These are phyloP conservation scores for Bruguiera parviflora DNA, from an alignment of 345 rosid species.

Conservation along the genomic window DNA sequence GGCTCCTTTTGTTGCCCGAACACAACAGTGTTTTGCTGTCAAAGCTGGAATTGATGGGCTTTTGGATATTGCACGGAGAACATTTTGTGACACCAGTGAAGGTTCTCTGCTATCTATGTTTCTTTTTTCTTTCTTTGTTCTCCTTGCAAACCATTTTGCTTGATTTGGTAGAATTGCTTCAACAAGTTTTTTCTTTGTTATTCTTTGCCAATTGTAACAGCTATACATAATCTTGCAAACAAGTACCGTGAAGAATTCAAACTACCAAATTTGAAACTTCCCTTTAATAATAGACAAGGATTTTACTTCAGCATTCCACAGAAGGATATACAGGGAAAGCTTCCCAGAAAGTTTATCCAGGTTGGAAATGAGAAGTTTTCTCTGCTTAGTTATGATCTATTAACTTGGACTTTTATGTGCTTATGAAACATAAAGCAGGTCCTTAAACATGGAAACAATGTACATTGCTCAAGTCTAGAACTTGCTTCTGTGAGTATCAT, in stretches of 20 bases:
- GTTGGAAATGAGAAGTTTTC: conserved; percentile 31
- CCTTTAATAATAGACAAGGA: conserved; percentile 96
- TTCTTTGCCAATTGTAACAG: conserved; percentile 36
- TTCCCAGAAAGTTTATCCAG: conserved; percentile 92
- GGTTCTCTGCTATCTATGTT: conserved; percentile 41
- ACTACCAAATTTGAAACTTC: conserved; percentile 85
- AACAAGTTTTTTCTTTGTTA: conserved; percentile 7
- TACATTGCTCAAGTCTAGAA: conserved; percentile 88
- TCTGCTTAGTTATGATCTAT: conserved; percentile 8
- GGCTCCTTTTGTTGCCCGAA: conserved; percentile 89
- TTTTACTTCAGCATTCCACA: conserved; percentile 90
- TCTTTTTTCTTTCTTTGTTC: neutral
- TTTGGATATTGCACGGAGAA: conserved; percentile 85
- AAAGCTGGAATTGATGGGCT: conserved; percentile 95
- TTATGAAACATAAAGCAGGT: conserved; percentile 48
- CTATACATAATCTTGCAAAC: conserved; percentile 86
- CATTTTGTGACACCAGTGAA: conserved; percentile 96
- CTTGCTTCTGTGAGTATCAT: conserved; percentile 84
- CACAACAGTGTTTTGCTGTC: conserved; percentile 98
- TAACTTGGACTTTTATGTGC: conserved; percentile 20
- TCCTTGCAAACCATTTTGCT: neutral
- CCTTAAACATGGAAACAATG: conserved; percentile 83
- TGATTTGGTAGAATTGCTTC: neutral
- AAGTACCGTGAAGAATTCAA: conserved; percentile 83
- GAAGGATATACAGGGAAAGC: conserved; percentile 83